Base-by-base conservation (phyloP, 2,329 filamentous ascomycete species). In the Ilyonectria sp. region DNA sequence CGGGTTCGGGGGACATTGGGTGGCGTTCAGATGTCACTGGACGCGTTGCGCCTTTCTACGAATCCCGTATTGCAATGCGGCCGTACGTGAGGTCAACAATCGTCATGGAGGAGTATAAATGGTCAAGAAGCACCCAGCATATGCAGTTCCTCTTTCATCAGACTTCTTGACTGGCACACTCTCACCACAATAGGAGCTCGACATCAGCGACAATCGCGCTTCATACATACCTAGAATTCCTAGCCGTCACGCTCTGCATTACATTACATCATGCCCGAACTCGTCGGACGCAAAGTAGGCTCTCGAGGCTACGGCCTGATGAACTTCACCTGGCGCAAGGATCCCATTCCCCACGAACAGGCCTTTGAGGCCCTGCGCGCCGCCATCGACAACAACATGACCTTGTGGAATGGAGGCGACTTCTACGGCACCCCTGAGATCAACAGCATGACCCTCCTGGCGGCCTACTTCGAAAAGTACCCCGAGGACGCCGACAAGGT, bases 401-500 rank as follows among this genome's bases (percentile, higher is more conserved):
- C 67, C 29, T 35, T 72, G 11, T 71, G 70, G 68, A 69, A 60
- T 19, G 68, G 65, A 1, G 68, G 53, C 19, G 40, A 63, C 17
- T 63, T 66, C 66, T 89, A 89, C 23, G 23, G 23, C 23, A 23
- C 23, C 23, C 23, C 23, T 23, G 23, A 23, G 23, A 23, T 23
- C 23, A 87, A 89, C 75, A 87, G 85, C 52, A 79, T 90, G 17
- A 74, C 89, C 49, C 82, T 86, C 56, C 79, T 43, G 40, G 40
- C 40, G 40, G 40, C 83, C 37, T 90, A 90, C 77, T 89, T 90
- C 73, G 80, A 81, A 21, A 80, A 83, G 47, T 83, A 89, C 74
- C 88, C 87, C 1, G 84, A 87, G 65, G 85, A 89, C 67, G 86
- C 86, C 2, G 78, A 82, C 23, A 86, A 89, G 72, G 83, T 90